Base-by-base conservation (phyloP, 2,329 filamentous ascomycete genomes). In the Dactylellina haptotyla region DNA sequence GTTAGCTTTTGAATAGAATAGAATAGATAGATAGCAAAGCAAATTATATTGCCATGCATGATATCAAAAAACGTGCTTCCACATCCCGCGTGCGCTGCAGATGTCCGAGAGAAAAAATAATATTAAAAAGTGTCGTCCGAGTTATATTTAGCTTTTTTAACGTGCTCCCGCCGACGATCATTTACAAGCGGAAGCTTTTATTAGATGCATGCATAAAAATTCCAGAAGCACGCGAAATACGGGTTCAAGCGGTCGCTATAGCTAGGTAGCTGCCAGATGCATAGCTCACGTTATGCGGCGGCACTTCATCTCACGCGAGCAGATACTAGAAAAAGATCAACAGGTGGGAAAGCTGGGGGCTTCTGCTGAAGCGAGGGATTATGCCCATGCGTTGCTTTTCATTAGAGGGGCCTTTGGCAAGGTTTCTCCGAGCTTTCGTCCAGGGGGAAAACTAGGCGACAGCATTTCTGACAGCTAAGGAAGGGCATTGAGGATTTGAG, bases 391-490 rank as follows among this genome's bases (percentile, higher is more conserved):
- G 10, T 50, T 28, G 23, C 46, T 18, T 46, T 23, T 46, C 16
- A 46, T 46, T 46, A 9, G 45, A 26, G 45, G 45, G 30, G 45
- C 26, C 26, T 9, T 14, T 16, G 39, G 39, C 8, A n/a, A n/a
- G n/a, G n/a, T n/a, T n/a, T n/a, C n/a, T n/a, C n/a, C n/a, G n/a
- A n/a, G n/a, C n/a, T n/a, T n/a, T n/a, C n/a, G n/a, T n/a, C n/a
- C n/a, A n/a, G n/a, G n/a, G 26, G 14, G 26, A 3, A 8, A 28
- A 10, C 16, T 59, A 59, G 54, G 54, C 54, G 54, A 59, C 54
- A 46, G 25, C 54, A 59, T 59, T 59, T 59, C 54, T 18, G 30
- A 39, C n/a, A 16, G 3, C 1, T 4, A 14, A 18, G 5, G 10
- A 2, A 20, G 10, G 26, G 3, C 23, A 5, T 14, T 32, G 14